Evolutionary conservation across 345 rosid genomes (phyloP), one percentile per base, ranked within the genome.

Genomic region (Hibiscus trionum): DNA sequence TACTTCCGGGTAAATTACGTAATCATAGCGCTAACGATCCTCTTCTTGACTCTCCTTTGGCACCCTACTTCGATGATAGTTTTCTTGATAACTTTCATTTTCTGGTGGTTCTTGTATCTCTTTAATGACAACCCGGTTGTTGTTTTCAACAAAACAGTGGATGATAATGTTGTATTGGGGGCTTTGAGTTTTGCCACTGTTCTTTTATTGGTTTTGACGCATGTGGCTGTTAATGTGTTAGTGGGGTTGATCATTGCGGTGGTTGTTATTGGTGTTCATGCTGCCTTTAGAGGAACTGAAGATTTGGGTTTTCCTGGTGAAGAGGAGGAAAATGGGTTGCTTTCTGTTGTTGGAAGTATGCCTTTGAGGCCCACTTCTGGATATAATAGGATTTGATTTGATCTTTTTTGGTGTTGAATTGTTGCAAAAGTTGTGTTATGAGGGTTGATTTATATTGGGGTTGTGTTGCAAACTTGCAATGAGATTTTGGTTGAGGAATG

Each of bases 1-100:
- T 81, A 91, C 78, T 94, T 94, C 87, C 87, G 97, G 49, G 84
- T 82, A 11, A 94, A 94, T 66, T 94, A 94, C 84, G 82, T 88
- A 0, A 76, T 91, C 75, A 64, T 81, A 56, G 71, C 84, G 71
- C 90, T 94, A 11, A 70, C 60, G 42, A 75, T 83, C 56, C 84
- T 94, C 73, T 94, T 94, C 76, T 80, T 88, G 12, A 85, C 93
- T 81, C 82, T 94, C 39, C 73, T 94, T 15, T 91, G 91, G 87
- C 96, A 91, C 66, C 97, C 98, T 0, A 49, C 82, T 31, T 90
- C 98, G 0, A 80, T 94, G 87, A 81, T 87, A 67, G 88, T 91
- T 5, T 90, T 91, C 37, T 66, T 90, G 59, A 39, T 84, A 66
- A 81, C 85, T 47, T 90, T 86, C 82, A 19, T 88, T 64, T 89